Percentiles rank a stretch among this genome's conserved stretches.
These are phyloP conservation scores for Spinellus fusiger DNA, from an alignment of 192 early-diverging fungal species.

Conservation along the genomic window DNA sequence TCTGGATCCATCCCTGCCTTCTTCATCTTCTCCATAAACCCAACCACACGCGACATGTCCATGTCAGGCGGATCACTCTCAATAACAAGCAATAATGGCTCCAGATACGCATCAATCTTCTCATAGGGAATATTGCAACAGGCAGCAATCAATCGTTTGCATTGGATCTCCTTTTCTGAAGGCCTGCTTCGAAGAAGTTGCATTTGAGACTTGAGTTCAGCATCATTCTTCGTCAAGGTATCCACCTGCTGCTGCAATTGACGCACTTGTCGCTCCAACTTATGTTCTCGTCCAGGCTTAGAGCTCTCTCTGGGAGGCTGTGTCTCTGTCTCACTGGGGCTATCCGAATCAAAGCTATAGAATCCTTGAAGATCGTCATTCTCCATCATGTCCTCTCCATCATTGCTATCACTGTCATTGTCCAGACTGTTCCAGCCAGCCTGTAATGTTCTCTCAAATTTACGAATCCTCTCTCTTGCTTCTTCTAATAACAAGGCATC, in stretches of 20 bases:
- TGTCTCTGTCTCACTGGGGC: neutral
- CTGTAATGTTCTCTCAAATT: constrained; percentile 53
- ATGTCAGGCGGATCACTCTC: constrained; percentile 60
- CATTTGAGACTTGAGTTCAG: constrained; percentile 53
- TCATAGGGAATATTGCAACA: constrained; percentile 79
- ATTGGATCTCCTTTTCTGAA: constrained; percentile 67
- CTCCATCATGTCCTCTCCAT: constrained; percentile 7
- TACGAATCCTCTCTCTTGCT: constrained; percentile 53
- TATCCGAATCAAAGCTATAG: neutral
- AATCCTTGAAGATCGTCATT: neutral
- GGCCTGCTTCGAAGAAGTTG: constrained; percentile 44
- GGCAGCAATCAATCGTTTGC: constrained; percentile 76
- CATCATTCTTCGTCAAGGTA: constrained; percentile 34
- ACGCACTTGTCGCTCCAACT: constrained; percentile 20
- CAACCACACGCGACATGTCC: constrained; percentile 38
- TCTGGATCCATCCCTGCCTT: neutral
- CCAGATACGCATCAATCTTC: constrained; percentile 72
- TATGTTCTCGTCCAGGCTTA: constrained; percentile 1
- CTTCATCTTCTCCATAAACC: constrained; percentile 39
- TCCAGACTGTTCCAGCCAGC: constrained; percentile 16
- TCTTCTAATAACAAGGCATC: constrained; percentile 44
- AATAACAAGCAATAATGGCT: constrained; percentile 69
- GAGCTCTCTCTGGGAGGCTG: no score
- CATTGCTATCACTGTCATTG: neutral
- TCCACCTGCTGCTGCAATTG: constrained; percentile 31